These are phyloP conservation scores for Sporothrix brunneoviolacea DNA, from an alignment of 2,329 filamentous ascomycete genomes.

Conservation along the genomic window DNA sequence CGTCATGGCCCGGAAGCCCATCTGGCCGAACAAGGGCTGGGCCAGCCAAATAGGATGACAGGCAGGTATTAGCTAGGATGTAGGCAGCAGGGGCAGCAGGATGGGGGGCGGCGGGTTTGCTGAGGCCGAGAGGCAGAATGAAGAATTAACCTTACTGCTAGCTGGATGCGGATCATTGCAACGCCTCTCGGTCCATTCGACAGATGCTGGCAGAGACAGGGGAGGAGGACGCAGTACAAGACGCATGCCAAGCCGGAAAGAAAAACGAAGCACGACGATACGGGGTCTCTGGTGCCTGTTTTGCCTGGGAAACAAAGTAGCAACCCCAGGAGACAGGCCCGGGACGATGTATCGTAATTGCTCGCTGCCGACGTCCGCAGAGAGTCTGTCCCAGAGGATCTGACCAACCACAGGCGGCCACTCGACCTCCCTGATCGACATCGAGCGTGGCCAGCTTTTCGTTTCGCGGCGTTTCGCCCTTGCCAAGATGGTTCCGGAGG, in stretches of 20 bases:
- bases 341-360: not conserved
- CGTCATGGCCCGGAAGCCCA: conserved; percentile 4
- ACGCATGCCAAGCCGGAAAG: conserved; percentile 11
- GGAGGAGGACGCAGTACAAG: not conserved
- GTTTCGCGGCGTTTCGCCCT: conserved; percentile 26
- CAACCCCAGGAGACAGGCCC: not conserved
- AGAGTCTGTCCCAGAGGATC: too few relatives aligned
- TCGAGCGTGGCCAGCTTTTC: conserved; percentile 18
- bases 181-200: not conserved
- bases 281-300: conserved; percentile 1
- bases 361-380: not conserved
- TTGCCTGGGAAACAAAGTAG: conserved; percentile 2
- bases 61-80: too few relatives aligned
- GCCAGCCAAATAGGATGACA: too few relatives aligned
- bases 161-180: conserved; percentile 11
- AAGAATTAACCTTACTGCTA: conserved; percentile 19
- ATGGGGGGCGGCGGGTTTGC: too few relatives aligned
- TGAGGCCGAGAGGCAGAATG: too few relatives aligned
- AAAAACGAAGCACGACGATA: not conserved
- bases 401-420: not conserved
- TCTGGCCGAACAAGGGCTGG: too few relatives aligned
- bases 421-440: conserved; percentile 24
- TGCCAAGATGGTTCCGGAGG: conserved; percentile 4
- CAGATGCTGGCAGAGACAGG: too few relatives aligned
- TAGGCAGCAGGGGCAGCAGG: too few relatives aligned